Evolutionary conservation across 768 basidiomycete genomes (phyloP).

Genomic region (Phaeotremella skinneri): DNA sequence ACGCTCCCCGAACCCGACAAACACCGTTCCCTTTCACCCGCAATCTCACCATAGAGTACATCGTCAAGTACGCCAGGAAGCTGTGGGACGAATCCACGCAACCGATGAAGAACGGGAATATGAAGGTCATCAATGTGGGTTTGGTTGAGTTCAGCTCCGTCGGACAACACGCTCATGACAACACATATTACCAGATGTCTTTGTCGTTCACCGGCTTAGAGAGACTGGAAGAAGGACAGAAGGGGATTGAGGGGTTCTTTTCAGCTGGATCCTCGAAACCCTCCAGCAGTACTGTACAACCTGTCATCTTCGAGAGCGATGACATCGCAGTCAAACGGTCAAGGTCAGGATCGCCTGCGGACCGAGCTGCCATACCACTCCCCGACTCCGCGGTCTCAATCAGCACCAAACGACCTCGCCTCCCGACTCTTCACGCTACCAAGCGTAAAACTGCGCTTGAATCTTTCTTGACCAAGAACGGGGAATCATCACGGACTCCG

Average conservation of each 20-base stretch:
- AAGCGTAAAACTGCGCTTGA: constrained; percentile 36
- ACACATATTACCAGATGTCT: too few species aligned
- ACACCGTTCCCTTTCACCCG: constrained; percentile 78
- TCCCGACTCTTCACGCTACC: constrained; percentile 39
- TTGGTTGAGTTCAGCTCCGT: background rate
- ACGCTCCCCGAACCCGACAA: constrained; percentile 73
- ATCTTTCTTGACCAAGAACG: constrained; percentile 25
- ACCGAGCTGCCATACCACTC: constrained; percentile 13
- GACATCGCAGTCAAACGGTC: constrained; percentile 15
- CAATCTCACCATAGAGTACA: constrained; percentile 69
- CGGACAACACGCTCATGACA: too few species aligned
- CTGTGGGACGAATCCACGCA: constrained; percentile 87
- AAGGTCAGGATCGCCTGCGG: constrained; percentile 20
- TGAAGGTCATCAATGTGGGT: constrained; percentile 69
- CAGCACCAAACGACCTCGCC: constrained; percentile 38
- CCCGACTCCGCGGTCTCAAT: constrained; percentile 32
- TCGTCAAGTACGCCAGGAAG: constrained; percentile 71
- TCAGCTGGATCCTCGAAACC: constrained; percentile 46
- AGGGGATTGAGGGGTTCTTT: constrained; percentile 84
- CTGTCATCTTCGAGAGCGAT: background rate
- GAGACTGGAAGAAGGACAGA: constrained; percentile 63
- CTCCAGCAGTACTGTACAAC: background rate
- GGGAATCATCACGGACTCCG: constrained; percentile 16
- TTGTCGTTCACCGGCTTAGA: constrained; percentile 46
- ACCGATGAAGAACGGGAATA: constrained; percentile 46